Base-by-base conservation (phyloP, 2,329 filamentous ascomycete species). In the Didymella segeticola region DNA sequence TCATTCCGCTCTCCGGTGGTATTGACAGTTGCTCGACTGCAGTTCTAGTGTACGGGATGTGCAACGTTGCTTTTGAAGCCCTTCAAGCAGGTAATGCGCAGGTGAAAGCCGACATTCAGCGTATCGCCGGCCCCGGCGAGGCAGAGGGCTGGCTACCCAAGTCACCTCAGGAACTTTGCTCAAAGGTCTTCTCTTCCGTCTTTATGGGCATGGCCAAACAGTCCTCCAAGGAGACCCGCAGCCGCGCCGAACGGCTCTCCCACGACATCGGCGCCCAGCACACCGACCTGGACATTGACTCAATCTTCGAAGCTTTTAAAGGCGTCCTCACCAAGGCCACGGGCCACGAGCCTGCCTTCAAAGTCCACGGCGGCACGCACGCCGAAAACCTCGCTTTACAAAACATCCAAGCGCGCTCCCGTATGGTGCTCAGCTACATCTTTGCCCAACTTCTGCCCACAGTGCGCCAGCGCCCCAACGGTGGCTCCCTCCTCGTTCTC, bases 261-360 rank as follows among this genome's bases (percentile, higher is more conserved):
- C 67, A 78, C 4, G 80, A 78, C 4, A 91, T 93, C 46, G 90
- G 89, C 3, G 80, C 83, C 14, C 87, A 91, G 65, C 91, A 95
- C 68, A 80, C 84, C 4, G 53, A 56, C 25, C 78, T 91, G 37
- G 85, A 91, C 64, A 91, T 93, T 51, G 90, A 93, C 67, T 80
- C 81, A 1, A 81, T 87, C 8, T 85, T 86, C 56, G 77, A 82
- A 17, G 83, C 87, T 0, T 77, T 86, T 45, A 85, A 83, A 61
- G 80, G 80, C 36, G 74, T 91, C 1, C 79, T 91, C 48, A 79
- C 80, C 0, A 71, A 79, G 2, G 81, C 84, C 0, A 84, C 86
- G 1, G 78, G 78, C 33, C 90, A 89, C 61, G 79, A 83, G 15
- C 83, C 86, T 4, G 80, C 76, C 19, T 87, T 85, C 76, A 85